These are phyloP conservation scores for Arthroderma uncinatum DNA, from an alignment of 2,329 filamentous ascomycete species.

Conservation along the genomic window DNA sequence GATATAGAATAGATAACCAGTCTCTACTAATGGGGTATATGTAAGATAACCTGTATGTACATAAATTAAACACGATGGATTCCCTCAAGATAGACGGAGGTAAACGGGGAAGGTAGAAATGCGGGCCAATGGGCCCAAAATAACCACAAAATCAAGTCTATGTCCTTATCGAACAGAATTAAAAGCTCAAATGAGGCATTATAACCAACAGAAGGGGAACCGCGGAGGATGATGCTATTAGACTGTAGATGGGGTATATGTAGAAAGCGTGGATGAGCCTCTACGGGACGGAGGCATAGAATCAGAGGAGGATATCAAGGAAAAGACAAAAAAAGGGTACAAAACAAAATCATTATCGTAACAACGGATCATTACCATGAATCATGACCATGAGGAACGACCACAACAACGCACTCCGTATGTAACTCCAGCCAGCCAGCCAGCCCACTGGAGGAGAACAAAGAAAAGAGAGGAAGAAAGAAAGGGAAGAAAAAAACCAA, in stretches of 20 bases:
- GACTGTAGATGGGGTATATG: not conserved
- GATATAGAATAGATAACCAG: not conserved
- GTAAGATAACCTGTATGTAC: not conserved
- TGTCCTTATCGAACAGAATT: not conserved
- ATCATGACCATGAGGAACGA: conserved; percentile 5
- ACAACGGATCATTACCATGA: conserved; percentile 6
- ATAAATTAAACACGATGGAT: not conserved
- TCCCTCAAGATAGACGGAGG: not conserved
- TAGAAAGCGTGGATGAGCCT: not conserved
- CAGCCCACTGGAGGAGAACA: not conserved
- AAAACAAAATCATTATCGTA: conserved; percentile 6
- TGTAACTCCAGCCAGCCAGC: not conserved
- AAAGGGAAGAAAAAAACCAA: not conserved
- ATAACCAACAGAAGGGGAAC: not conserved
- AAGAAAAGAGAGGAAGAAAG: not conserved
- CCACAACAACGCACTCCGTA: not conserved
- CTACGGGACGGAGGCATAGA: not conserved
- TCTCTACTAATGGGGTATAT: not conserved
- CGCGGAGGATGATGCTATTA: not conserved
- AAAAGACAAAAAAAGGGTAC: conserved; percentile 1
- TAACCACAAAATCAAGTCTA: not conserved
- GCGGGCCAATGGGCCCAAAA: not conserved
- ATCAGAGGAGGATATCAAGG: not conserved
- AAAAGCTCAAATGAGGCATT: not conserved
- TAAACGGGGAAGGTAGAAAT: no score